Conservation (phyloP, 345 rosid genomes). For the Salix exigua region DNA sequence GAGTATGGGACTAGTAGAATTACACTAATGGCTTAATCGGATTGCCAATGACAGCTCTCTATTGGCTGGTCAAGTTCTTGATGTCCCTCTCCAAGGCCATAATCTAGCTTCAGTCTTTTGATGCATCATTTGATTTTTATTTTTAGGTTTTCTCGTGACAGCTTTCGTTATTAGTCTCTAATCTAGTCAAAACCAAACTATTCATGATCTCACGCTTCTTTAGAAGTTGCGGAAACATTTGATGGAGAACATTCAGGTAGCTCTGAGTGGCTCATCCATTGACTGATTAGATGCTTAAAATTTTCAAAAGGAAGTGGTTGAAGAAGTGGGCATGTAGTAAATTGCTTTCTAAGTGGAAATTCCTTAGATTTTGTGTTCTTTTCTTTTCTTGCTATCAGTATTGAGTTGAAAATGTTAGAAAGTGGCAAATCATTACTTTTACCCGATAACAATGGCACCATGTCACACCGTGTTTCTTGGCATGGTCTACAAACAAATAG, state of each 20-base stretch:
- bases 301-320: not conserved
- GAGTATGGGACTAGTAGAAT: conserved; percentile 13
- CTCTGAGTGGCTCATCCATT: not conserved
- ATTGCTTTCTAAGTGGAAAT: not conserved
- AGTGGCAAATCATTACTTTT: not conserved
- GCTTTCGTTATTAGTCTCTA: not conserved
- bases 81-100: conserved; percentile 30
- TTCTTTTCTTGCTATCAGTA: not conserved
- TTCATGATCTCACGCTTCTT: too few species aligned
- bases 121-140: not conserved
- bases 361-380: not conserved
- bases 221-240: not conserved
- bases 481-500: not conserved
- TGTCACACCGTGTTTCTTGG: not conserved
- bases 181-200: not conserved
- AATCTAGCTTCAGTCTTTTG: not conserved
- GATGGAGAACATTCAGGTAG: not conserved
- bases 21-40: conserved; percentile 13
- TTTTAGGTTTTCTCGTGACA: not conserved
- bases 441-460: not conserved
- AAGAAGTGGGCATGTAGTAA: not conserved
- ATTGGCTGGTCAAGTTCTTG: conserved; percentile 24
- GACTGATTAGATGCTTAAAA: not conserved
- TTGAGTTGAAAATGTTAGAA: not conserved
- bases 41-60: conserved; percentile 10